These are phyloP conservation scores for Saturnispora mendoncae DNA, from an alignment of 805 yeast species.

Conservation along the genomic window DNA sequence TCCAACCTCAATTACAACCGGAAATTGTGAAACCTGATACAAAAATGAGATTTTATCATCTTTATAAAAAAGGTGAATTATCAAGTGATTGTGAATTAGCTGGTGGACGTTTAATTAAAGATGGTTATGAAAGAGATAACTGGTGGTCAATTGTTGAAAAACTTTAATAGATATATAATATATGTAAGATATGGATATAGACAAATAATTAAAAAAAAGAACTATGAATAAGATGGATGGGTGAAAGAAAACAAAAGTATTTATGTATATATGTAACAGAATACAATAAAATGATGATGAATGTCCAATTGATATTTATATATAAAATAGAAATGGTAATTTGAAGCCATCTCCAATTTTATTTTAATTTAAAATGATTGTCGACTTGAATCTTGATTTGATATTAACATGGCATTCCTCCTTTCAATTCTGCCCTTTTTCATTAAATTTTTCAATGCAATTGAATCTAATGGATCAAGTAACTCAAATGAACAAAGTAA, in stretches of 20 bases:
- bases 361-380: conserved; percentile 5
- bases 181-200: neutral
- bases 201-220: too few species aligned
- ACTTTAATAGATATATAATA: conserved; percentile 11
- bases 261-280: too few species aligned
- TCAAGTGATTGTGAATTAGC: conserved; percentile 61
- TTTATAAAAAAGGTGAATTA: conserved; percentile 79
- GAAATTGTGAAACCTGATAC: conserved; percentile 33
- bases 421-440: conserved; percentile 87
- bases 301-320: neutral
- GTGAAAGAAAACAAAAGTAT: too few species aligned
- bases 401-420: conserved; percentile 39
- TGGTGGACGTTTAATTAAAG: conserved; percentile 55
- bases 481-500: conserved; percentile 87
- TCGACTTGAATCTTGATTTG: conserved; percentile 2
- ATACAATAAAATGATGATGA: too few species aligned
- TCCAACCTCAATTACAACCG: neutral
- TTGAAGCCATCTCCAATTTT: conserved; percentile 9
- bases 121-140: conserved; percentile 89
- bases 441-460: conserved; percentile 91
- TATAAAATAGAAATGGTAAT: neutral
- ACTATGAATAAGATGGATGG: too few species aligned
- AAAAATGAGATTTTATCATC: conserved; percentile 79
- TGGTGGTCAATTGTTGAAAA: conserved; percentile 70
- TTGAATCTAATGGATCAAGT: conserved; percentile 86